phyloP scores from a whole-genome alignment of 495 filamentous ascomycete genomes.

The Xylaria sp. region DNA sequence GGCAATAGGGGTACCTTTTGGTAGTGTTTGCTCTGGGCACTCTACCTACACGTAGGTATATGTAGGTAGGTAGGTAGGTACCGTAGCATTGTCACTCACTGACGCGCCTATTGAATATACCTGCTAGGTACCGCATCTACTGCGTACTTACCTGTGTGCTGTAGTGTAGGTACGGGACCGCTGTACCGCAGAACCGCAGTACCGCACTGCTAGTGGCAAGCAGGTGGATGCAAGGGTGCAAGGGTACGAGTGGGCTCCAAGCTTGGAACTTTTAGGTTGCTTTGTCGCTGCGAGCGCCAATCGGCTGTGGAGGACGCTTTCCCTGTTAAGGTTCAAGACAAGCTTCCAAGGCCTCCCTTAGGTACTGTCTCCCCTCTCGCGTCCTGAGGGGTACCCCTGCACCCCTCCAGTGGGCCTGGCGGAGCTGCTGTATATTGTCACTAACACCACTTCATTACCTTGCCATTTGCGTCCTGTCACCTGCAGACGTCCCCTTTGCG shows the following conservation, averaged over 20 bases:
- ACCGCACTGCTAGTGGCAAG: background rate
- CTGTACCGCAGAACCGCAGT: too few species aligned
- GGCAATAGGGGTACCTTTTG: too few species aligned
- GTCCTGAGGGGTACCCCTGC: slow-evolving; percentile 17
- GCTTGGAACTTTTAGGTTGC: slow-evolving; percentile 25
- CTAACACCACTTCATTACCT: slow-evolving; percentile 14
- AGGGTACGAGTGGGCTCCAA: slow-evolving; percentile 5
- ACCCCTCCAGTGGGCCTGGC: slow-evolving; percentile 17
- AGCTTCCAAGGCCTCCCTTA: background rate
- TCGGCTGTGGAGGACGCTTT: slow-evolving; percentile 14
- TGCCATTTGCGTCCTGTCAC: slow-evolving; percentile 23
- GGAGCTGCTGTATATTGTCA: background rate
- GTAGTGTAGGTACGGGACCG: background rate
- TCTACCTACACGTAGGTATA: too few species aligned
- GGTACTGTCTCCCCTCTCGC: background rate
- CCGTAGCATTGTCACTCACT: background rate
- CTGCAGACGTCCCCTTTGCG: slow-evolving; percentile 21
- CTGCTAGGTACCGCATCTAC: background rate
- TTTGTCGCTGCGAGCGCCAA: slow-evolving; percentile 20
- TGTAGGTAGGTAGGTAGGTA: background rate
- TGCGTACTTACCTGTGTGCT: too few species aligned
- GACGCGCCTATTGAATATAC: background rate
- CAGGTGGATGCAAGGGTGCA: background rate
- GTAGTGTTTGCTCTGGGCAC: too few species aligned
- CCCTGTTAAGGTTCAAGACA: slow-evolving; percentile 20